Percentiles rank a stretch among this genome's conserved stretches.
Evolutionary conservation across 176 grass and related monocot species (phyloP).

Genomic region (Metroxylon sagu): DNA sequence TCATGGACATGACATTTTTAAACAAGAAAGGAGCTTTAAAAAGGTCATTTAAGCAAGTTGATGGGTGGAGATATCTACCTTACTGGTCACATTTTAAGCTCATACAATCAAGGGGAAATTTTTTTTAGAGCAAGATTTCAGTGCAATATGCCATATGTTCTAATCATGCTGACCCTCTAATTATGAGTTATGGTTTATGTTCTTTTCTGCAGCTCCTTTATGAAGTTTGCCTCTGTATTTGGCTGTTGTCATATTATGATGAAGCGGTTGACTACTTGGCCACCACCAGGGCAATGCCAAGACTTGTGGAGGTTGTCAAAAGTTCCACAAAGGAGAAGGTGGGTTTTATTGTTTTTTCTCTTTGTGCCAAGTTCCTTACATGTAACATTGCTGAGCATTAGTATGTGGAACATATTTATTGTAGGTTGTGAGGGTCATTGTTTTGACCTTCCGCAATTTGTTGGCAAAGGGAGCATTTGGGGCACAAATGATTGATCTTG

Average conservation of each 20-base stretch:
- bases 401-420: constrained; percentile 13
- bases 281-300: constrained; percentile 81
- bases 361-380: neutral
- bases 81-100: too few species aligned
- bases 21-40: too few species aligned
- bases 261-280: constrained; percentile 75
- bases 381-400: too few species aligned
- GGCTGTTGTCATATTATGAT: constrained; percentile 93
- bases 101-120: too few species aligned
- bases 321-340: constrained; percentile 98
- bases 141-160: too few species aligned
- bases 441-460: constrained; percentile 77
- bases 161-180: too few species aligned
- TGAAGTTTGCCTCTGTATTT: constrained; percentile 91
- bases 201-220: constrained; percentile 72
- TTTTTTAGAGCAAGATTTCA: too few species aligned
- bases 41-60: too few species aligned
- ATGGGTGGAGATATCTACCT: too few species aligned
- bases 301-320: constrained; percentile 92
- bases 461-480: constrained; percentile 73
- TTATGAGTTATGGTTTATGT: too few species aligned
- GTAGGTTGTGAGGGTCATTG: constrained; percentile 88
- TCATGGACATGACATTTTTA: too few species aligned
- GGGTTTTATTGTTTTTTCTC: constrained; percentile 1
- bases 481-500: constrained; percentile 95